phyloP scores from a whole-genome alignment of 2,329 filamentous ascomycete species.

The Fusarium robinianum region DNA sequence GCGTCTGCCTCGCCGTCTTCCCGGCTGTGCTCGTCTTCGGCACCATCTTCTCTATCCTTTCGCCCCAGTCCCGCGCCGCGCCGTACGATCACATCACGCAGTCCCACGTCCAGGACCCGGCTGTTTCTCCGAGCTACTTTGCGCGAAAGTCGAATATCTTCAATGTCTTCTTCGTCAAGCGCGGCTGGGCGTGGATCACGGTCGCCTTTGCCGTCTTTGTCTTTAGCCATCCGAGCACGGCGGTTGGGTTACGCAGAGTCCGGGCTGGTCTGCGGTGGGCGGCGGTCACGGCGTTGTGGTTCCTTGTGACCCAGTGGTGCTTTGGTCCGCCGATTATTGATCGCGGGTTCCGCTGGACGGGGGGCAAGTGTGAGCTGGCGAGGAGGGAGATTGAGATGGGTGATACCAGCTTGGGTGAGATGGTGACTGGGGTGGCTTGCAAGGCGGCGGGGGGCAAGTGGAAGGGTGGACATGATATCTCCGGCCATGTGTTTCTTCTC shows the following conservation, averaged over 20 bases:
- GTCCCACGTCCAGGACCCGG: constrained; percentile 61
- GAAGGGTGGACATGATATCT: constrained; percentile 95
- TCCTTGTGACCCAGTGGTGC: constrained; percentile 92
- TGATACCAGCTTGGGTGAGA: constrained; percentile 51
- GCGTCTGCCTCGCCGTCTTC: constrained; percentile 69
- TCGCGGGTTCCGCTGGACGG: constrained; percentile 84
- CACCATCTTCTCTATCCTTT: constrained; percentile 77
- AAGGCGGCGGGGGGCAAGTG: constrained; percentile 81
- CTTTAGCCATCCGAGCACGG: constrained; percentile 64
- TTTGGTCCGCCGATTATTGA: constrained; percentile 92
- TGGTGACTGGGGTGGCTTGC: constrained; percentile 78
- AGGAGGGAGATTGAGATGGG: constrained; percentile 52
- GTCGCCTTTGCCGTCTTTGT: constrained; percentile 72
- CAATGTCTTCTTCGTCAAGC: constrained; percentile 92
- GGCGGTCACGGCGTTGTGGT: constrained; percentile 77
- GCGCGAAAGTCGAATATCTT: constrained; percentile 91
- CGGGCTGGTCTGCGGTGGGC: constrained; percentile 71
- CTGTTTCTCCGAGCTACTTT: constrained; percentile 78
- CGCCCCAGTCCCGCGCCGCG: constrained; percentile 68
- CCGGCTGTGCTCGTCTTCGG: constrained; percentile 79
- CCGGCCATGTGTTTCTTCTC: constrained; percentile 91
- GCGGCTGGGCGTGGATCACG: constrained; percentile 91
- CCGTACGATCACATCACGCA: constrained; percentile 67
- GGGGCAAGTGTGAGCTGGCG: constrained; percentile 76
- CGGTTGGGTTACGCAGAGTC: constrained; percentile 45